Evolutionary conservation across 2,329 filamentous ascomycete genomes (phyloP), one percentile per base, ranked within the genome.

Genomic region (Alternaria angustiovoidea): DNA sequence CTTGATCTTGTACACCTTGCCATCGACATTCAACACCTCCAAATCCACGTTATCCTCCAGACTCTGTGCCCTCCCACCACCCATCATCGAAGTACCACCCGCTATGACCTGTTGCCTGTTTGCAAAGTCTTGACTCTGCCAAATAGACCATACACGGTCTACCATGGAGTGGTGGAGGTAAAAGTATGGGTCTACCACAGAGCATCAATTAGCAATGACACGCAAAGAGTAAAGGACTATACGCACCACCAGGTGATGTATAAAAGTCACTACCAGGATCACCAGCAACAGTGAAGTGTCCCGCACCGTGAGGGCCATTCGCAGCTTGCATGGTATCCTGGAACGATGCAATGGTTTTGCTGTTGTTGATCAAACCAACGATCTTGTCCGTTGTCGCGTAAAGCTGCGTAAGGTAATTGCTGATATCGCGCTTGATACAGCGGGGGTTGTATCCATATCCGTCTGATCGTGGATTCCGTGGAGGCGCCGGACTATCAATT

Each of bases 121-220:
- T 43, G 69, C 63, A 51, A 75, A 75, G 61, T 83, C 77, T 42
- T 81, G 73, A 43, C 78, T 80, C 69, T 85, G 83, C 83, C 83
- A 85, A 49, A 82, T 82, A 76, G 78, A 82, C 79, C 79, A 85
- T 1, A 77, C 69, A 6, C 81, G 77, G 63, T 85, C 83, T 36
- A 85, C 80, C 74, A 80, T 79, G n/a, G 75, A 73, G 60, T 85
- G 83, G 62, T 85, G 83, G 20, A 82, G 73, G 65, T 73, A 85
- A 71, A 85, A 85, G 46, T 75, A 64, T 7, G 81, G 81, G 38
- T 85, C 82, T 11, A 16, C n/a, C 30, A 7, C 43, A 38, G 47
- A 28, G 24, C 30, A 24, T 20, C 9, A 30, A 7, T 59, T 6
- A 59, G 43, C 16, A 24, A 22, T 22, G 20, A 38, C 16, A 16